Evolutionary conservation across 2,329 filamentous ascomycete species (phyloP).

Genomic region (Xylariaceae sp.): DNA sequence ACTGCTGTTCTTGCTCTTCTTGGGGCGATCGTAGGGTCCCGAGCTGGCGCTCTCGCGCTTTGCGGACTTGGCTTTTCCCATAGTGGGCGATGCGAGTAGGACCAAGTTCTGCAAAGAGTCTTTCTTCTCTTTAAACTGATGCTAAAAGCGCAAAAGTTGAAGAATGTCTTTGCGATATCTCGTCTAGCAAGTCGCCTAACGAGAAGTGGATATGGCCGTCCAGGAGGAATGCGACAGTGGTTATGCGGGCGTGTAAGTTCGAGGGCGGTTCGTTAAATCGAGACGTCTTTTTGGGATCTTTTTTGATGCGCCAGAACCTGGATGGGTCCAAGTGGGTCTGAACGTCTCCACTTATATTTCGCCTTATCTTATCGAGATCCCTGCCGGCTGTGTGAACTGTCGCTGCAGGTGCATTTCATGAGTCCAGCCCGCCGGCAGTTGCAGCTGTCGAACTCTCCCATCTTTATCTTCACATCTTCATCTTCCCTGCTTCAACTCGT

Average conservation of each 20-base stretch:
- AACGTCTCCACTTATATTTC: not conserved
- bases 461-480: not conserved
- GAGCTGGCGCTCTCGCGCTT: constrained; percentile 34
- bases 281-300: constrained; percentile 1
- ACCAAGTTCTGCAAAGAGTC: constrained; percentile 12
- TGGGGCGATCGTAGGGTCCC: constrained; percentile 40
- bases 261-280: constrained; percentile 2
- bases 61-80: constrained; percentile 40
- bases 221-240: not conserved
- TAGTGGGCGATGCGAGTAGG: not conserved
- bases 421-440: not conserved
- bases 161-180: not conserved
- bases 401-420: not conserved
- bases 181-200: not conserved
- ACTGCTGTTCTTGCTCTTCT: constrained; percentile 28
- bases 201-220: not conserved
- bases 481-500: not conserved
- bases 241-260: constrained; percentile 6
- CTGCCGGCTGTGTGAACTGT: not conserved
- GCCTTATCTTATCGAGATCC: constrained; percentile 19
- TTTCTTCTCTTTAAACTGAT: not conserved
- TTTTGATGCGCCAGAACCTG: constrained; percentile 8
- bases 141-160: not conserved
- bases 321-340: constrained; percentile 8
- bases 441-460: not conserved